These are phyloP conservation scores for Tetrapisispora pingtungensis DNA, from an alignment of 805 yeast genomes.

Conservation along the genomic window DNA sequence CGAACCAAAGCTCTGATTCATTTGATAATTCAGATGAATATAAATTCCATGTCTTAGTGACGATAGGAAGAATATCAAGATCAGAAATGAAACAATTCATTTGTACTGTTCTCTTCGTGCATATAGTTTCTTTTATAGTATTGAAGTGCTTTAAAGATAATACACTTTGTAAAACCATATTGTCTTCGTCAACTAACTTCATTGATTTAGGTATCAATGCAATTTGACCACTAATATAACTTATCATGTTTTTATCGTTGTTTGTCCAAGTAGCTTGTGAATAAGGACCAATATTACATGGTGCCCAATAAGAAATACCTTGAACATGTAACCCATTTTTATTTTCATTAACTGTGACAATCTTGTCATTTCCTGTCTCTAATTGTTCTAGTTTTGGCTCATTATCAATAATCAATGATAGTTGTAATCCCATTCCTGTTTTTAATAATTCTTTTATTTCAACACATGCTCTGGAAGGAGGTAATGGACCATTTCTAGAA, in stretches of 20 bases:
- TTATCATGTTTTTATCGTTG: conserved; percentile 39
- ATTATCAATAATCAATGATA: conserved; percentile 47
- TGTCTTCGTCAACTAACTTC: conserved; percentile 34
- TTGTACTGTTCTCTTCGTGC: conserved; percentile 35
- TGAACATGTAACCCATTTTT: conserved; percentile 81
- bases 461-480: conserved; percentile 86
- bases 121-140: conserved; percentile 48
- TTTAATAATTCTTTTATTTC: conserved; percentile 40
- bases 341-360: conserved; percentile 8
- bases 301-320: conserved; percentile 95
- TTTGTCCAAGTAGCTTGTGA: conserved; percentile 60
- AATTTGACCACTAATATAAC: conserved; percentile 80
- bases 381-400: neutral
- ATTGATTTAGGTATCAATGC: conserved; percentile 69
- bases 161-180: conserved; percentile 30
- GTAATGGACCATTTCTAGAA: conserved; percentile 38
- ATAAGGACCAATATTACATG: conserved; percentile 95
- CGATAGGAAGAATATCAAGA: conserved; percentile 21
- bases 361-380: neutral
- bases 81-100: conserved; percentile 48
- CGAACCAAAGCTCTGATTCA: conserved; percentile 17
- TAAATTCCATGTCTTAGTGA: conserved; percentile 36
- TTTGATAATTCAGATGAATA: conserved; percentile 29
- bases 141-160: conserved; percentile 68
- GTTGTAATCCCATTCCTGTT: conserved; percentile 26